Base-by-base conservation (phyloP, 495 filamentous ascomycete genomes). In the Glarea lozoyensis region DNA sequence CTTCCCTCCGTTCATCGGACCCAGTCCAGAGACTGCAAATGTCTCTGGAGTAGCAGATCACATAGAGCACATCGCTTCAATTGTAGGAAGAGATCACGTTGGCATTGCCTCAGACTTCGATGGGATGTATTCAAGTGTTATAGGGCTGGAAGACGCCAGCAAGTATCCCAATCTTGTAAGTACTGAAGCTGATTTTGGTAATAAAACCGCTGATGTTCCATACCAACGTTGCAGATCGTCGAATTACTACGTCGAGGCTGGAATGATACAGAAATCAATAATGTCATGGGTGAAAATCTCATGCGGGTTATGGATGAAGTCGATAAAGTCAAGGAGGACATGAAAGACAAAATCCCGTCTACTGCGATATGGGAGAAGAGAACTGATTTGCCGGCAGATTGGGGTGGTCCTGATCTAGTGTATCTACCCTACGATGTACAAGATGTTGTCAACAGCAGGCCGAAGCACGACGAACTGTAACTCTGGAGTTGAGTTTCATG, bases 371-470 rank as follows among this genome's bases (percentile, higher is more conserved):
- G 40, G 40, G 40, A 42, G 17, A 42, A 42, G 18, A 16, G 40
- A 33, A 11, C 18, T 12, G 40, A 42, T 18, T 33, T 42, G n/a
- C 40, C 40, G 17, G 12, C 40, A 20, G 22, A 42, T 15, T 42
- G 41, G 41, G 30, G 41, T 19, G 41, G 41, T n/a, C 30, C 41
- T 9, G 41, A 18, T 10, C 30, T 35, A 33, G 31, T 31, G 3
- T 34, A 43, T 16, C 25, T 43, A 21, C 41, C 41, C 5, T 35
- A 10, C 7, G 41, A 43, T 23, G 41, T 43, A 19, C 21, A 31
- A 13, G 41, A 43, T 15, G 10, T 36, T 10, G 41, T 82, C 69
- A 23, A 74, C 61, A 49, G 15, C 12, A 34, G 44, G 80, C 12
- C 15, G 12, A 43, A 43, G 18, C 41, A 43, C 25, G 41, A 43